Evolutionary conservation across 179 eudicot species (phyloP).

Genomic region (Beta lomatogona): DNA sequence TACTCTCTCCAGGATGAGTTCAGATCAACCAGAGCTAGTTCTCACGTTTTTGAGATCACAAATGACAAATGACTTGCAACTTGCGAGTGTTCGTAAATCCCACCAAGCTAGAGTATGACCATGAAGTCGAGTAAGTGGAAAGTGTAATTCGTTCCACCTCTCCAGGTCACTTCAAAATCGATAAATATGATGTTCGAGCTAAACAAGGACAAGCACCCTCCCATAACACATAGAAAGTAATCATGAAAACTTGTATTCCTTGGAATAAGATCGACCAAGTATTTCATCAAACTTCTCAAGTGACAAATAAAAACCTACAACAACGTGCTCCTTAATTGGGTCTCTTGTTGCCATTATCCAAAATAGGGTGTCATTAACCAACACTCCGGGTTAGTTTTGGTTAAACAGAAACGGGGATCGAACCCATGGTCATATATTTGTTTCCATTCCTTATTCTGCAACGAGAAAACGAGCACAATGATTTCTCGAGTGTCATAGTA

Average conservation of each 20-base stretch:
- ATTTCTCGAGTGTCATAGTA: conserved; percentile 21
- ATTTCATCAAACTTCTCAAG: conserved; percentile 34
- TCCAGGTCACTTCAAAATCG: conserved; percentile 29
- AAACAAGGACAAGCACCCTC: conserved; percentile 29
- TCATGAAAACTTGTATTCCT: conserved; percentile 18
- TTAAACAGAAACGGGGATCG: conserved; percentile 14
- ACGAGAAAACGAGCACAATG: conserved; percentile 21
- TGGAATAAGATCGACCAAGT: conserved; percentile 9
- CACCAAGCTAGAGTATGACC: conserved; percentile 28
- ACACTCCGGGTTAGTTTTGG: conserved; percentile 28
- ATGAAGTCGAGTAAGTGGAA: background rate
- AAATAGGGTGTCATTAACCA: conserved; percentile 25
- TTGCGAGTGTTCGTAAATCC: conserved; percentile 30
- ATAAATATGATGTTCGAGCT: conserved; percentile 20
- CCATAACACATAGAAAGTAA: conserved; percentile 34
- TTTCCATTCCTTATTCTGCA: conserved; percentile 23
- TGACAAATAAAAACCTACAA: conserved; percentile 23
- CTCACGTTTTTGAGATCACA: conserved; percentile 27
- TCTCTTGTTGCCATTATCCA: conserved; percentile 30
- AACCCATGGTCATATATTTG: conserved; percentile 26
- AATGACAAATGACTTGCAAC: conserved; percentile 1
- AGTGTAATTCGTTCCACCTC: conserved; percentile 17
- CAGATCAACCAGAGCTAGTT: conserved; percentile 26
- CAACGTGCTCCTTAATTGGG: background rate
- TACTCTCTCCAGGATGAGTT: conserved; percentile 3